Evolutionary conservation across 2,329 filamentous ascomycete species (phyloP).

Genomic region (Cladosporium cucumerinum): DNA sequence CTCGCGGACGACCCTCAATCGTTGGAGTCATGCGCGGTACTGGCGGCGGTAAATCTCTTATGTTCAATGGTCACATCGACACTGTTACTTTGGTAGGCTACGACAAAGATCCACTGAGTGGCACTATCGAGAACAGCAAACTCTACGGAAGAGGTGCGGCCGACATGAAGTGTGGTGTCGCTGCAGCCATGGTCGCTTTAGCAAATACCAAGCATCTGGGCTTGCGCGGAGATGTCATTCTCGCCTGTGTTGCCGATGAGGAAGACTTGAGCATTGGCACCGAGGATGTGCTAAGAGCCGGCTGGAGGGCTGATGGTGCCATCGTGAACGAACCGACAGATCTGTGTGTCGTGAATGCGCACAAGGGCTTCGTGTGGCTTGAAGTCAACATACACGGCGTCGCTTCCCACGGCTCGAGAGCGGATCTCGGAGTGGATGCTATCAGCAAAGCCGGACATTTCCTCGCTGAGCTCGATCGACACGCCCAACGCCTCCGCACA

Average conservation of each 20-base stretch:
- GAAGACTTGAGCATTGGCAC: conserved; percentile 53
- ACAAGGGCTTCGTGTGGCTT: conserved; percentile 13
- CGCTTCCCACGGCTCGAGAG: not conserved
- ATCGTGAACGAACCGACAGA: conserved; percentile 50
- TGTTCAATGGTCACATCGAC: conserved; percentile 7
- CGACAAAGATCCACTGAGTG: not conserved
- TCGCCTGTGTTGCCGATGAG: conserved; percentile 55
- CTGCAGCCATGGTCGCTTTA: conserved; percentile 45
- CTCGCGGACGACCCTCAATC: not conserved
- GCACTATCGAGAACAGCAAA: not conserved
- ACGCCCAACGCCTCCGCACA: not conserved
- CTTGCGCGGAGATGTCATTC: conserved; percentile 50
- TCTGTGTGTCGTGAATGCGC: conserved; percentile 34
- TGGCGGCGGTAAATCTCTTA: not conserved
- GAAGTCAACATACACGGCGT: conserved; percentile 7
- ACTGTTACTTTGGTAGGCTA: not conserved
- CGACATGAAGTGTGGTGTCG: conserved; percentile 54
- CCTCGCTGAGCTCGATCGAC: conserved; percentile 2
- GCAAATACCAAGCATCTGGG: conserved; percentile 33
- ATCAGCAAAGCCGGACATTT: conserved; percentile 10
- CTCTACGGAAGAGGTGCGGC: conserved; percentile 43
- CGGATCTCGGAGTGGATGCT: conserved; percentile 1
- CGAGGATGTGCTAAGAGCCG: conserved; percentile 48
- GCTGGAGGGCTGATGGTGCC: conserved; percentile 54
- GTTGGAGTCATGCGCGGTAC: not conserved